Evolutionary conservation across 805 yeast species (phyloP).

Genomic region (Candida morakotiae): DNA sequence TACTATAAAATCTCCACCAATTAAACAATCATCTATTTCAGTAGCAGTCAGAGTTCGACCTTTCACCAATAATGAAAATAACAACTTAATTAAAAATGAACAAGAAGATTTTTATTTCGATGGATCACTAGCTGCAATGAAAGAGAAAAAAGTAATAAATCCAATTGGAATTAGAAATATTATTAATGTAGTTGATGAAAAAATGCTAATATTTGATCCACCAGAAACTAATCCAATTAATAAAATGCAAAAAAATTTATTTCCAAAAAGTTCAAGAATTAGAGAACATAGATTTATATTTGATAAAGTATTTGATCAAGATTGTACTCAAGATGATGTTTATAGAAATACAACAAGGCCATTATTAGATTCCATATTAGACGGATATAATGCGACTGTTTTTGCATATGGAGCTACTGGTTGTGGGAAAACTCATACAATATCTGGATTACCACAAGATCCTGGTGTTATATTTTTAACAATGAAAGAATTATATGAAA

Average conservation of each 20-base stretch:
- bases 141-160: slow-evolving; percentile 13
- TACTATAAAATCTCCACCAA: slow-evolving; percentile 30
- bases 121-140: slow-evolving; percentile 39
- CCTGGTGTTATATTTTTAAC: slow-evolving; percentile 83
- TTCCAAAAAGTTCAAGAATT: slow-evolving; percentile 42
- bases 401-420: slow-evolving; percentile 98
- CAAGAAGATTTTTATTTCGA: slow-evolving; percentile 43
- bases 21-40: slow-evolving; percentile 60
- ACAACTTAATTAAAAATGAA: slow-evolving; percentile 39
- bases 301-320: slow-evolving; percentile 71
- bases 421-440: slow-evolving; percentile 94
- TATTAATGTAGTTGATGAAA: slow-evolving; percentile 76
- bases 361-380: slow-evolving; percentile 66
- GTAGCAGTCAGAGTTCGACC: slow-evolving; percentile 86
- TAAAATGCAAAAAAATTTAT: slow-evolving; percentile 43
- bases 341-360: slow-evolving; percentile 67
- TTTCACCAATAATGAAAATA: slow-evolving; percentile 58
- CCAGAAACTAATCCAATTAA: slow-evolving; percentile 62
- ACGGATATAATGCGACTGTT: slow-evolving; percentile 86
- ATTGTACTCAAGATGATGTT: slow-evolving; percentile 62
- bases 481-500: slow-evolving; percentile 66
- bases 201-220: slow-evolving; percentile 86
- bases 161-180: slow-evolving; percentile 63
- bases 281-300: slow-evolving; percentile 79
- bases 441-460: slow-evolving; percentile 64